Percentiles rank a stretch among this genome's conserved stretches.
Conservation (phyloP, 2,329 filamentous ascomycete species). For the Venturia aucupariae region DNA sequence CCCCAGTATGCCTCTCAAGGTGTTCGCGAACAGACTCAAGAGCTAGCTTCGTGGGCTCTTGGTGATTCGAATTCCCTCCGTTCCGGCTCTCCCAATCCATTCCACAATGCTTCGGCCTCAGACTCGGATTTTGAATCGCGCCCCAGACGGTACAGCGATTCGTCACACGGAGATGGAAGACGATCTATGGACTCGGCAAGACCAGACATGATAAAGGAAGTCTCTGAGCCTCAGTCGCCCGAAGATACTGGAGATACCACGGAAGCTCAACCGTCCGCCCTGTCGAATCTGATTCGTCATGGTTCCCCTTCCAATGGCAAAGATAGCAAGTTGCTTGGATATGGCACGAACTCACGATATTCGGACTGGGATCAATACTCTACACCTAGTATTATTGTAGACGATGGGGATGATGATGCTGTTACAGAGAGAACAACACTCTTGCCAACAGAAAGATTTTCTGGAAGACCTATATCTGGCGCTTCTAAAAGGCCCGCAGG, state of each 20-base stretch:
- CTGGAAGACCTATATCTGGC: not conserved
- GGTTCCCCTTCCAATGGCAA: not conserved
- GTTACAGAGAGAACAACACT: conserved; percentile 22
- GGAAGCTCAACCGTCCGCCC: conserved; percentile 3
- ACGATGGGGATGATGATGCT: conserved; percentile 21
- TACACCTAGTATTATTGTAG: conserved; percentile 19
- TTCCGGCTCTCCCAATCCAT: conserved; percentile 16
- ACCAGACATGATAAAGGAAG: conserved; percentile 50
- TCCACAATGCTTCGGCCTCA: conserved; percentile 21
- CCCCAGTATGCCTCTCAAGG: conserved; percentile 64
- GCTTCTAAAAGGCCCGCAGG: not conserved
- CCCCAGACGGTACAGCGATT: conserved; percentile 14
- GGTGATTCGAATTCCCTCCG: conserved; percentile 24
- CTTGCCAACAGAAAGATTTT: conserved; percentile 11
- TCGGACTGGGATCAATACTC: not conserved
- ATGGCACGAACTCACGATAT: not conserved
- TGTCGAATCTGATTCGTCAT: conserved; percentile 14
- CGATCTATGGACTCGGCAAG: conserved; percentile 27
- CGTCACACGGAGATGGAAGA: conserved; percentile 21
- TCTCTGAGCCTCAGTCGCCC: conserved; percentile 49
- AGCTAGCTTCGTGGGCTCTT: conserved; percentile 74
- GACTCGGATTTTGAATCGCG: conserved; percentile 20
- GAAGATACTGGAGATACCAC: conserved; percentile 25
- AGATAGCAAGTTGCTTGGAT: conserved; percentile 8
- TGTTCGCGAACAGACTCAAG: conserved; percentile 78